phyloP scores from a whole-genome alignment of 2,329 filamentous ascomycete species.

The Fusarium algeriense region DNA sequence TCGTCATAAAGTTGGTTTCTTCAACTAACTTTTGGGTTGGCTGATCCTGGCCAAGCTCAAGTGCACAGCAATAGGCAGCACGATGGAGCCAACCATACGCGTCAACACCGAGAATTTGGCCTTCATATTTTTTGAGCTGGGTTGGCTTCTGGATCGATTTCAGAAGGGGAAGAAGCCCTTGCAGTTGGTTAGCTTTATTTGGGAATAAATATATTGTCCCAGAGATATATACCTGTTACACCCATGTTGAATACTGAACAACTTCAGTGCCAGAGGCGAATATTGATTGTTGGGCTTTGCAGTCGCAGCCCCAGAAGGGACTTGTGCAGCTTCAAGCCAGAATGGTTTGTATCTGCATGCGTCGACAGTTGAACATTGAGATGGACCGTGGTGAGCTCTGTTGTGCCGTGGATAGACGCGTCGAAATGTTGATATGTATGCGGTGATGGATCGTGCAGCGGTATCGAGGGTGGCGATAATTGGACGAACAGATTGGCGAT shows the following conservation, averaged over 20 bases:
- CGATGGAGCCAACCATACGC: constrained; percentile 99
- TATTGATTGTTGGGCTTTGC: constrained; percentile 18
- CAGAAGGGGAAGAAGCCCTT: constrained; percentile 88
- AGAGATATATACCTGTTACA: constrained; percentile 50
- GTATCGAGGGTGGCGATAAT: constrained; percentile 8
- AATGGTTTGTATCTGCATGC: constrained; percentile 20
- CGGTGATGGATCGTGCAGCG: constrained; percentile 37
- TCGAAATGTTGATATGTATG: constrained; percentile 39
- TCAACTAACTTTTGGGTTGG: constrained; percentile 82
- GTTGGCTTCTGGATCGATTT: constrained; percentile 96
- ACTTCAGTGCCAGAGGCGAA: constrained; percentile 23
- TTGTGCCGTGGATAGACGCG: constrained; percentile 32
- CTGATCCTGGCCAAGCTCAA: constrained; percentile 89
- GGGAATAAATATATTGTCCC: not conserved
- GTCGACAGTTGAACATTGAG: constrained; percentile 34
- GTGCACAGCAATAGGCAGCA: constrained; percentile 88
- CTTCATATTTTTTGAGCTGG: constrained; percentile 86
- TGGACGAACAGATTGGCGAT: not conserved
- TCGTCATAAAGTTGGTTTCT: not conserved
- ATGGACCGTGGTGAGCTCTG: constrained; percentile 13
- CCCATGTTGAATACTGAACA: constrained; percentile 50
- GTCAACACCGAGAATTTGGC: constrained; percentile 93
- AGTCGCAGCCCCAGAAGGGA: constrained; percentile 37
- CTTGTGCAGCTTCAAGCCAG: constrained; percentile 36
- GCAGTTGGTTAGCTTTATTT: constrained; percentile 35